Base-by-base conservation (phyloP, 2,329 filamentous ascomycete genomes). In the Fusarium beomiforme region DNA sequence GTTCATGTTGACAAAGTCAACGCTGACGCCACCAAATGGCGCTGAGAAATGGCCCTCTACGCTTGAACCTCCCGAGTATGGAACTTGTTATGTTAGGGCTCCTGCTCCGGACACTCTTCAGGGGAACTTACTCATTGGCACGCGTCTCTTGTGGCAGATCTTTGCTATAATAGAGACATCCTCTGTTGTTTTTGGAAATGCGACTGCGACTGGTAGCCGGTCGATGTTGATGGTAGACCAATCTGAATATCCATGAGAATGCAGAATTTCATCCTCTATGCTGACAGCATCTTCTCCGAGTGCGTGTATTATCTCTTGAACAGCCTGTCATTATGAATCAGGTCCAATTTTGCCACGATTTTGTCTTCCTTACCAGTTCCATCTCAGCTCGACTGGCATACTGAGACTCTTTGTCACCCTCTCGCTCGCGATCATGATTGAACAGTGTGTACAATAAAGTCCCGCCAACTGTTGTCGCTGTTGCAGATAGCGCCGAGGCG, bases 1-100 rank as follows among this genome's bases (percentile, higher is more conserved):
- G 79, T 97, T 92, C 95, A 98, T 98, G 76, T 89, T 89, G 1
- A 90, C 88, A 79, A 98, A 97, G 76, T 98, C 95, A 51, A 98
- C 92, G 70, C 93, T 95, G 77, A 98, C 89, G 7, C 95, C 95
- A 5, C 94, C 94, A 77, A 91, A 92, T 0, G 94, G 93, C 8
- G 94, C 93, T 0, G 93, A 93, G 80, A 97, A 97, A 78, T 97
- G 96, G 12, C 92, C 95, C 79, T 98, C 95, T 0, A 98, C 85
- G 71, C 92, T 95, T 0, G 93, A 92, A 16, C 94, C 94, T 2
- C 94, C 94, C 1, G 93, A 96, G 77, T 93, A 97, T 0, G 93
- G 92, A 64, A 96, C 17, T 63, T 24, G 7, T 1, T 1, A 0
- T 17, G 13, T 53, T 4, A 41, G 29, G 0, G 4, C 6, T n/a